Conservation (phyloP, 495 filamentous ascomycete genomes). For the Aspergillus haitiensis region DNA sequence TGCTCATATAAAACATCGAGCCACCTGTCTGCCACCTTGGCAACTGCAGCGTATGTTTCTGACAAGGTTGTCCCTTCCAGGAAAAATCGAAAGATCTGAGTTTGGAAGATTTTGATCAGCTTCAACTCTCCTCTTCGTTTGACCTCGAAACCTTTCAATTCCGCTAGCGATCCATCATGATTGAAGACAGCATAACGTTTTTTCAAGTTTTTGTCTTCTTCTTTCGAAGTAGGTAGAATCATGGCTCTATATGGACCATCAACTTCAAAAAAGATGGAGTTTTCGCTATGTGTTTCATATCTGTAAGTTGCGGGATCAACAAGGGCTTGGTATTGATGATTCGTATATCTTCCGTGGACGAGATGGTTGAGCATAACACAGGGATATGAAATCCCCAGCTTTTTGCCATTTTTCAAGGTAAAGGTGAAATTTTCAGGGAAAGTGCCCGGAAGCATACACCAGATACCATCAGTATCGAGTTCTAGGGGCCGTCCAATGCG, state of each 20-base stretch:
- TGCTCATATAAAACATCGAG: slow-evolving; percentile 88
- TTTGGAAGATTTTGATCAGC: slow-evolving; percentile 99
- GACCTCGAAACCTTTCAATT: slow-evolving; percentile 96
- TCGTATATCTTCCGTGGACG: slow-evolving; percentile 92
- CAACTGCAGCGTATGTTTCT: slow-evolving; percentile 89
- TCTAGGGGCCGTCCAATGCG: slow-evolving; percentile 90
- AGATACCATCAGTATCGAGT: slow-evolving; percentile 99
- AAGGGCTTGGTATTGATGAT: slow-evolving; percentile 93
- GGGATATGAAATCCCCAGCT: slow-evolving; percentile 90
- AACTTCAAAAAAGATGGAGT: slow-evolving; percentile 99
- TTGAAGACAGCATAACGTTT: slow-evolving; percentile 99
- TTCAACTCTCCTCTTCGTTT: slow-evolving; percentile 98
- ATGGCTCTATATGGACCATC: slow-evolving; percentile 97
- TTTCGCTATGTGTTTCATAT: slow-evolving; percentile 95
- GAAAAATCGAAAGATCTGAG: slow-evolving; percentile 99
- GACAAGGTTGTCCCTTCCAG: slow-evolving; percentile 80
- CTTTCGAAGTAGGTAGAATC: slow-evolving; percentile 95
- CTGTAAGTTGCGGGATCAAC: slow-evolving; percentile 74
- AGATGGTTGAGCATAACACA: slow-evolving; percentile 99
- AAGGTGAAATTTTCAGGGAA: slow-evolving; percentile 98
- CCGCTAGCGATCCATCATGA: slow-evolving; percentile 92
- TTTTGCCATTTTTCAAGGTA: slow-evolving; percentile 91
- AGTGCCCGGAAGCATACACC: slow-evolving; percentile 97
- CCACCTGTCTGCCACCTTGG: slow-evolving; percentile 95
- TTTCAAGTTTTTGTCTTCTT: slow-evolving; percentile 99